Evolutionary conservation across 2,329 filamentous ascomycete species (phyloP).

Genomic region (Epichloe uncinata): DNA sequence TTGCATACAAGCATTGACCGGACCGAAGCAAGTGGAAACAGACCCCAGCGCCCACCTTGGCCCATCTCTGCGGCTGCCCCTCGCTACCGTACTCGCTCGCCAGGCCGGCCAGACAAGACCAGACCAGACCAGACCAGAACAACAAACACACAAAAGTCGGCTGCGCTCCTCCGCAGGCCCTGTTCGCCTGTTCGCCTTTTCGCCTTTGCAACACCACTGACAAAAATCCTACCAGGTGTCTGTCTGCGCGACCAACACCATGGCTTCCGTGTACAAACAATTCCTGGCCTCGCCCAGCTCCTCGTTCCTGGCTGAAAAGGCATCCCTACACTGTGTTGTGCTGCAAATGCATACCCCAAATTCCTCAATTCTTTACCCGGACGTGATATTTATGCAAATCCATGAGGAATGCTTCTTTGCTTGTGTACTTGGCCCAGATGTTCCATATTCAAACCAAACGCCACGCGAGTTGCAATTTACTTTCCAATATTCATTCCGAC

Average conservation of each 20-base stretch:
- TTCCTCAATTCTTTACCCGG: no score
- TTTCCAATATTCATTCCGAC: not conserved
- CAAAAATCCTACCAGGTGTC: not conserved
- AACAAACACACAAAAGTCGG: not conserved
- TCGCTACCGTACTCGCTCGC: no score
- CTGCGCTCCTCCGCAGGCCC: not conserved
- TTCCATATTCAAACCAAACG: not conserved
- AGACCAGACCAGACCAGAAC: no score
- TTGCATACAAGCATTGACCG: not conserved
- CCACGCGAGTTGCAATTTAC: not conserved
- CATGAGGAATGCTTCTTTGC: not conserved
- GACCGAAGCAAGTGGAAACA: not conserved
- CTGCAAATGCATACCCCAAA: not conserved
- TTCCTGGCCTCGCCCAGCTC: constrained; percentile 56
- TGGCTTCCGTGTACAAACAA: constrained; percentile 49
- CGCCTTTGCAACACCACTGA: not conserved
- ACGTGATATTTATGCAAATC: not conserved
- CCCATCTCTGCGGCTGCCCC: not conserved
- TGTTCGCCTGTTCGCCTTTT: not conserved
- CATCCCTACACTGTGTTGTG: constrained; percentile 49
- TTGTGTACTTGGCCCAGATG: not conserved
- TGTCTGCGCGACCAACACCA: constrained; percentile 11
- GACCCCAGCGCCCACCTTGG: not conserved
- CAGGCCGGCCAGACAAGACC: not conserved
- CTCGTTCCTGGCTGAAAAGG: constrained; percentile 48